These are phyloP conservation scores for Dunaliella primolecta DNA, from an alignment of 139 green algal genomes.

Conservation along the genomic window DNA sequence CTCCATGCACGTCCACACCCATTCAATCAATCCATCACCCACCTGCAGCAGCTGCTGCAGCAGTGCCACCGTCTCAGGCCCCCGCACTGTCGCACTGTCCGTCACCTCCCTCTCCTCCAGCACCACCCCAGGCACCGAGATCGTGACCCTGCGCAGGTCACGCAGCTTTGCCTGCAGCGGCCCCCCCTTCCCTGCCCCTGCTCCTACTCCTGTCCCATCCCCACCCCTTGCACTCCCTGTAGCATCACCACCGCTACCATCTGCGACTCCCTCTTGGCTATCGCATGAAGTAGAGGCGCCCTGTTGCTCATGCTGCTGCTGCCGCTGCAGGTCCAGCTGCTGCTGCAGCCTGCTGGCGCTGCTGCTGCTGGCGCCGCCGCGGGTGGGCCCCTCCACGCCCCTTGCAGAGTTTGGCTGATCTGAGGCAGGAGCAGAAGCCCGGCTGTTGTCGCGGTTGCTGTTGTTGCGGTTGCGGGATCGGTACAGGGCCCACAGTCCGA, in stretches of 20 bases:
- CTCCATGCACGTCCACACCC: constrained; percentile 26
- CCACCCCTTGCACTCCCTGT: background rate
- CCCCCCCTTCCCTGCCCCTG: background rate
- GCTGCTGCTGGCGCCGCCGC: background rate
- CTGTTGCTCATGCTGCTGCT: no score
- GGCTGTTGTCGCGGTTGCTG: background rate
- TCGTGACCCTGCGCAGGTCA: constrained; percentile 55
- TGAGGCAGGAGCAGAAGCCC: no score
- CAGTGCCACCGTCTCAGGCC: constrained; percentile 38
- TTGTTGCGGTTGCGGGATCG: background rate
- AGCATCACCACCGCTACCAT: background rate
- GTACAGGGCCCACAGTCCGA: background rate
- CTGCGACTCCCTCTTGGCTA: no score
- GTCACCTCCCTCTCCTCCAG: constrained; percentile 53
- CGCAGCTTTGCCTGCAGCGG: constrained; percentile 29
- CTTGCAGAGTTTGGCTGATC: no score
- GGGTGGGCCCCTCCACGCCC: no score
- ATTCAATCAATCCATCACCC: constrained; percentile 5
- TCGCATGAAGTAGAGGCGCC: no score
- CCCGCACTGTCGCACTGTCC: constrained; percentile 52
- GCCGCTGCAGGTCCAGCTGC: background rate
- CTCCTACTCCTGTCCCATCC: background rate
- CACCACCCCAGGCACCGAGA: constrained; percentile 66
- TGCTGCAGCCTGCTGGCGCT: background rate
- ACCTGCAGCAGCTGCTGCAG: constrained; percentile 42